Percentiles rank a stretch among this genome's conserved stretches.
phyloP scores from a whole-genome alignment of 2,329 filamentous ascomycete species.

The Monascus ruber region DNA sequence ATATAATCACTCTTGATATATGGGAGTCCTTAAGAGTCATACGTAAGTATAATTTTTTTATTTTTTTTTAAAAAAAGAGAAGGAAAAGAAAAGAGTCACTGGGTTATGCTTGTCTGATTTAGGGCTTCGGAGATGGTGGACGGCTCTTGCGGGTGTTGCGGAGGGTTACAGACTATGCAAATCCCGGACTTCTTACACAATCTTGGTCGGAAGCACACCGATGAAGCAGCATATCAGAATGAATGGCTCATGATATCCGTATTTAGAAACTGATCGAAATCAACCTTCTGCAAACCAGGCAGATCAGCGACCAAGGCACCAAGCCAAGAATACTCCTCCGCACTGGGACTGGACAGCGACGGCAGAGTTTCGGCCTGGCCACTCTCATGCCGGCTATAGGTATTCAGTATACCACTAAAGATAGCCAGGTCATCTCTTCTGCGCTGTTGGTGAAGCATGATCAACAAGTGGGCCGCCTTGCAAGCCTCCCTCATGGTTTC shows the following conservation, averaged over 20 bases:
- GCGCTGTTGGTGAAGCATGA: slow-evolving; percentile 41
- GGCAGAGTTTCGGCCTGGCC: slow-evolving; percentile 5
- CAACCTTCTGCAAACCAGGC: slow-evolving; percentile 33
- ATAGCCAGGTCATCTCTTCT: slow-evolving; percentile 34
- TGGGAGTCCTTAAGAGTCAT: too few species aligned
- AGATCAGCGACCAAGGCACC: slow-evolving; percentile 35
- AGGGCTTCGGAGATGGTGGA: too few species aligned
- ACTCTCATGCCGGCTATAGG: not conserved
- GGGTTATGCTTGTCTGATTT: too few species aligned
- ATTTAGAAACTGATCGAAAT: slow-evolving; percentile 33
- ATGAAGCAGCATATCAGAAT: too few species aligned
- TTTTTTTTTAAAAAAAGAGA: too few species aligned
- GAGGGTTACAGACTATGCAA: too few species aligned
- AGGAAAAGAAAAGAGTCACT: too few species aligned
- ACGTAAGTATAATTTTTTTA: too few species aligned
- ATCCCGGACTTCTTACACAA: too few species aligned
- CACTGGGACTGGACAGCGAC: slow-evolving; percentile 14
- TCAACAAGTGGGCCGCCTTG: slow-evolving; percentile 43
- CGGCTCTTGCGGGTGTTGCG: too few species aligned
- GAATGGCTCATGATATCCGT: slow-evolving; percentile 7
- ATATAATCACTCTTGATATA: too few species aligned
- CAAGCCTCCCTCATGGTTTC: slow-evolving; percentile 42
- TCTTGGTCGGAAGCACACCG: too few species aligned
- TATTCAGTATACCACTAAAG: slow-evolving; percentile 28
- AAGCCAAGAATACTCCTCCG: slow-evolving; percentile 31